These are phyloP conservation scores for Saccharomyces hybrid DNA, from an alignment of 1,139 yeast genomes.

Conservation along the genomic window DNA sequence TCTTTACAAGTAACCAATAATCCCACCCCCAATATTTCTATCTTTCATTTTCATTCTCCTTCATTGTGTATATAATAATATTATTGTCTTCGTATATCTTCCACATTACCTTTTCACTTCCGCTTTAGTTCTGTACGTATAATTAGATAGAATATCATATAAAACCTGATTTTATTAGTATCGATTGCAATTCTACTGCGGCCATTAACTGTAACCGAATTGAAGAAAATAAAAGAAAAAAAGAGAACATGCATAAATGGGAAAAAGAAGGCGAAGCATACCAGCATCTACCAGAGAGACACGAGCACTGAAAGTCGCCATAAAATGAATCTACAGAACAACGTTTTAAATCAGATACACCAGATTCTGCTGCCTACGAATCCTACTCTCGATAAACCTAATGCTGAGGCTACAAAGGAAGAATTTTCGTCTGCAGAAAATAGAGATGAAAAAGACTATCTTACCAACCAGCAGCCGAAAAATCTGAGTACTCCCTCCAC, in stretches of 20 bases:
- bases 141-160: background rate
- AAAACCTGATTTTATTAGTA: background rate
- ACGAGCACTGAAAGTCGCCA: background rate
- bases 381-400: background rate
- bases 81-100: background rate
- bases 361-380: background rate
- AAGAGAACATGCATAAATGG: background rate
- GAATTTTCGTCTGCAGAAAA: background rate
- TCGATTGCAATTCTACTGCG: background rate
- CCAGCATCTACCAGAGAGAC: background rate
- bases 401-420: background rate
- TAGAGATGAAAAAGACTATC: background rate
- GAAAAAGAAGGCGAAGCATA: background rate
- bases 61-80: background rate
- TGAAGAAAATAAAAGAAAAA: background rate
- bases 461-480: conserved; percentile 6
- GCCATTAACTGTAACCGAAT: background rate
- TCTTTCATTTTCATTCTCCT: background rate
- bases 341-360: background rate
- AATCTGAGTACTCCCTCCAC: background rate
- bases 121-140: background rate
- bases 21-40: background rate
- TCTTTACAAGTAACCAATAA: conserved; percentile 10
- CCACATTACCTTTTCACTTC: background rate
- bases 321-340: background rate